Evolutionary conservation across 2,329 filamentous ascomycete species (phyloP).

Genomic region (Furcasterigmium furcatum): DNA sequence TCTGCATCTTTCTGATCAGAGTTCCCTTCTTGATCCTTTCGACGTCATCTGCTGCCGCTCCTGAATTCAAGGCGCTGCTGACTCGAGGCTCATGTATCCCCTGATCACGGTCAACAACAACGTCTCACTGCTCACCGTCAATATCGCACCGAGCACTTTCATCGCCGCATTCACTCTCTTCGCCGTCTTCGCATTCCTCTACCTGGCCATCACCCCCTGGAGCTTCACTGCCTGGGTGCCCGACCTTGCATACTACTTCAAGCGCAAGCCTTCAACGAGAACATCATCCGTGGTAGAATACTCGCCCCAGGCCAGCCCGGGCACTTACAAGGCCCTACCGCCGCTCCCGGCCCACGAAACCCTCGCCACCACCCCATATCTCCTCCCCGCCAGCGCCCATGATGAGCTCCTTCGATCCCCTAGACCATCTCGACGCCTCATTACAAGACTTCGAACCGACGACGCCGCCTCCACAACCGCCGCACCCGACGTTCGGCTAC

Average conservation of each 20-base stretch:
- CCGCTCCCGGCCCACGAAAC: constrained; percentile 10
- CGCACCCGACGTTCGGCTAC: constrained; percentile 28
- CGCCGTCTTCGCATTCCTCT: constrained; percentile 48
- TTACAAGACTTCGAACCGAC: constrained; percentile 53
- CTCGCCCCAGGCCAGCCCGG: constrained; percentile 6
- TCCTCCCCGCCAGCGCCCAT: constrained; percentile 11
- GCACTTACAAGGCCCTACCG: constrained; percentile 13
- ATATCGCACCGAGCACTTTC: constrained; percentile 55
- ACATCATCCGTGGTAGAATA: constrained; percentile 11
- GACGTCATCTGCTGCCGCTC: no score
- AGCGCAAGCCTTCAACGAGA: constrained; percentile 14
- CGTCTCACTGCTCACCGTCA: constrained; percentile 57
- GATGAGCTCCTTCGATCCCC: constrained; percentile 24
- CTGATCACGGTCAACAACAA: constrained; percentile 60
- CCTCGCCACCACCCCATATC: constrained; percentile 8
- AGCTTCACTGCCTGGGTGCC: constrained; percentile 10
- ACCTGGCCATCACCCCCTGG: constrained; percentile 38
- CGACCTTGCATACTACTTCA: constrained; percentile 14
- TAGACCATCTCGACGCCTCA: constrained; percentile 46
- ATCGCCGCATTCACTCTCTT: constrained; percentile 49
- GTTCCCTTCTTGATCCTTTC: no score
- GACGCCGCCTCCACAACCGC: constrained; percentile 26
- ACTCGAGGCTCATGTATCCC: constrained; percentile 48
- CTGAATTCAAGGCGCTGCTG: no score
- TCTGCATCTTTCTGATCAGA: no score